These are phyloP conservation scores for Schrenkiella parvula DNA, from an alignment of 345 rosid genomes.

Conservation along the genomic window DNA sequence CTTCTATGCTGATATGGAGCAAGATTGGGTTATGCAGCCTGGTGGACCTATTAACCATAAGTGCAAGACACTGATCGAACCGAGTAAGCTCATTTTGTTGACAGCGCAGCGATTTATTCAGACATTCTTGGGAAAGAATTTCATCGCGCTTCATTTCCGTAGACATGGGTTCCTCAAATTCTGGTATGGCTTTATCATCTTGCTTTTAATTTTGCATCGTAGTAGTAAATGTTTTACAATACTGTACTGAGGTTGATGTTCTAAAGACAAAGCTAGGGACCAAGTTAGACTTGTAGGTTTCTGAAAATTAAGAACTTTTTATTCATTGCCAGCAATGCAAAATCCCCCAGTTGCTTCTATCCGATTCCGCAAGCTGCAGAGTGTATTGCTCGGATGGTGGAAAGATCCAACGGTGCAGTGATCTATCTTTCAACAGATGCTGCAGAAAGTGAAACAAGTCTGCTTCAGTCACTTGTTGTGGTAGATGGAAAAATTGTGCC, in stretches of 20 bases:
- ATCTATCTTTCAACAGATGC: slow-evolving; percentile 94
- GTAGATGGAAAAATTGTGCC: slow-evolving; percentile 63
- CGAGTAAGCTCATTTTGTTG: slow-evolving; percentile 64
- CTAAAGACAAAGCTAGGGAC: not conserved
- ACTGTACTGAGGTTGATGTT: not conserved
- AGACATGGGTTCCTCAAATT: slow-evolving; percentile 95
- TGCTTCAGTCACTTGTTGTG: slow-evolving; percentile 67
- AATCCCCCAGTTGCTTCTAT: slow-evolving; percentile 25
- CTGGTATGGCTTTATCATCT: slow-evolving; percentile 45
- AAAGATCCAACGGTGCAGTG: slow-evolving; percentile 55
- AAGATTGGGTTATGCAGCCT: slow-evolving; percentile 84
- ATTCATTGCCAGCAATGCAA: slow-evolving; percentile 12
- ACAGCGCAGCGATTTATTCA: slow-evolving; percentile 87
- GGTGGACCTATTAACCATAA: slow-evolving; percentile 89
- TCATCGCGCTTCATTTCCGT: slow-evolving; percentile 80
- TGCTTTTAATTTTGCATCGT: not conserved
- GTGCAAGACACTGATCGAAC: slow-evolving; percentile 86
- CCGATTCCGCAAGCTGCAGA: slow-evolving; percentile 31
- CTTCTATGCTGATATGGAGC: slow-evolving; percentile 71
- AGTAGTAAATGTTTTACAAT: not conserved
- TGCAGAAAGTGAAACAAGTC: slow-evolving; percentile 78
- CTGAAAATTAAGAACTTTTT: not conserved
- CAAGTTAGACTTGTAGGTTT: not conserved
- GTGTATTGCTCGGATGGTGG: slow-evolving; percentile 51
- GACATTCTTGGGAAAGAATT: slow-evolving; percentile 79